Evolutionary conservation across 345 rosid species (phyloP), one percentile per base, ranked within the genome.

Genomic region (Murraya koenigii): DNA sequence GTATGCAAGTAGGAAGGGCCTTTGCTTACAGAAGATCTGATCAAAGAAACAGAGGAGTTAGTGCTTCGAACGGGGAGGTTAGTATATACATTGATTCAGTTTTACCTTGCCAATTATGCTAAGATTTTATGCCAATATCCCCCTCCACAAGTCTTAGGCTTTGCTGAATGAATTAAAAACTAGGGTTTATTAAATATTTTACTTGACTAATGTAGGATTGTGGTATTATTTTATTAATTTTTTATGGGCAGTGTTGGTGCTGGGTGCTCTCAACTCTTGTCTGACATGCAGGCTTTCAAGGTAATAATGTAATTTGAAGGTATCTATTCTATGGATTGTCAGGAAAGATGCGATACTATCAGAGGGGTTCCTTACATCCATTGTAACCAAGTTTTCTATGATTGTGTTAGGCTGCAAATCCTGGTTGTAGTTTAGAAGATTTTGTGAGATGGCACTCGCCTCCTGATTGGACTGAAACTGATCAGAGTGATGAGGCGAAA

Each of bases 271-370:
- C 99, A 91, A 84, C 97, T 96, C 79, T 90, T 94, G 55, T 96
- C 98, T 76, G 99, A 96, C 89, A 96, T 96, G 99, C 99, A 96
- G 83, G 99, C 98, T 84, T 96, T 94, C 86, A 94, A 94, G 99
- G 98, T 96, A 80, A 72, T 62, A 65, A 76, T 71, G 71, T 20
- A 11, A 66, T 65, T n/a, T 32, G 41, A 67, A 61, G 32, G 60
- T 58, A 14, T 76, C 47, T 55, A 13, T 62, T 72, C 75, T 55
- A 19, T 23, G 44, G 62, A 49, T 44, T 52, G 71, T 69, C 79
- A 36, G 38, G 52, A 9, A 75, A 22, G 54, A 30, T 56, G 8
- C 49, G 35, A 49, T 71, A 75, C 11, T 36, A 5, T 35, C 19
- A 22, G 39, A 61, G 55, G 54, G 30, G 52, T 25, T 44, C 52